Percentiles rank a stretch among this genome's conserved stretches.
phyloP scores from a whole-genome alignment of 139 green algal genomes.

The Bryopsis sp. region DNA sequence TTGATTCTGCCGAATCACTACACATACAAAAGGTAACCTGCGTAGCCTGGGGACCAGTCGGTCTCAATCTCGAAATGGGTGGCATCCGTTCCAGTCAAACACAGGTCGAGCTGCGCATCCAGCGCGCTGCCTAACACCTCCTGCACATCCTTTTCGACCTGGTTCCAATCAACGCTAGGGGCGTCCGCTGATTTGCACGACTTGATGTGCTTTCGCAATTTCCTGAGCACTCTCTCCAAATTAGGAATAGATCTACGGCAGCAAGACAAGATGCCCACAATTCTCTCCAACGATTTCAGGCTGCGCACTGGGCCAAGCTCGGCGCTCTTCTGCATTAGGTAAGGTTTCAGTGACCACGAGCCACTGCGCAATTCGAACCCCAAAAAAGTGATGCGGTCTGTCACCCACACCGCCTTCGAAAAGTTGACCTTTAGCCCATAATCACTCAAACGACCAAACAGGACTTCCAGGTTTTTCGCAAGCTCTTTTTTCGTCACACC shows the following conservation, averaged over 20 bases:
- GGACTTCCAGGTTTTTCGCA: not conserved
- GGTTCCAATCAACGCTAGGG: not conserved
- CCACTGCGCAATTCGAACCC: constrained; percentile 6
- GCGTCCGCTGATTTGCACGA: not conserved
- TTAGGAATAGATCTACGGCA: not conserved
- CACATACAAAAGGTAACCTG: constrained; percentile 13
- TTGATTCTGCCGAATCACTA: not conserved
- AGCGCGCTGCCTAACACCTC: not conserved
- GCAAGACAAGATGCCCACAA: constrained; percentile 12
- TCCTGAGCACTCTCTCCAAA: not conserved
- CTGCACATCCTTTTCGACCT: not conserved
- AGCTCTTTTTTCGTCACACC: constrained; percentile 11
- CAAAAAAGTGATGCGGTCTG: not conserved
- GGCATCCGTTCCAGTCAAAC: not conserved
- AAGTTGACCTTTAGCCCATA: constrained; percentile 20
- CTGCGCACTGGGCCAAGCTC: not conserved
- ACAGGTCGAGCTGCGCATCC: not conserved
- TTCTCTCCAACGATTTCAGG: constrained; percentile 4
- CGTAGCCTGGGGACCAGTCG: constrained; percentile 7
- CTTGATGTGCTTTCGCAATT: not conserved
- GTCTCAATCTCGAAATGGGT: not conserved
- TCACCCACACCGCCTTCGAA: not conserved
- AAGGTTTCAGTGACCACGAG: not conserved
- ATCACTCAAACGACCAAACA: constrained; percentile 1
- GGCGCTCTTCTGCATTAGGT: not conserved